Evolutionary conservation across 768 basidiomycete genomes (phyloP), one percentile per base, ranked within the genome.

Genomic region (Lactarius hengduanensis): DNA sequence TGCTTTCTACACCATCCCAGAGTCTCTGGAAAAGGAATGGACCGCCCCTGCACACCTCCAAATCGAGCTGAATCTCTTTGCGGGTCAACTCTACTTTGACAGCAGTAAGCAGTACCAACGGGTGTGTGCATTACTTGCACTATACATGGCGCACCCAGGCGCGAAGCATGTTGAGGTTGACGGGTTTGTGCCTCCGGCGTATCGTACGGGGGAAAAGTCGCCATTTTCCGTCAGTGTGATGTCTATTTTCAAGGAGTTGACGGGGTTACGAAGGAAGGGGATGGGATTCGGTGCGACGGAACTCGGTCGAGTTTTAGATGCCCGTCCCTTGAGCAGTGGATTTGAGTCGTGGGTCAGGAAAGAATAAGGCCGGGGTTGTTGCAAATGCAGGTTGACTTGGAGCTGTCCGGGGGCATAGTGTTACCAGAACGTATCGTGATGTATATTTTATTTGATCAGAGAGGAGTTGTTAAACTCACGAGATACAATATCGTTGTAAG

Each of bases 361-460:
- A 7, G 4, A 11, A 50, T 50, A 13, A 50, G 11, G 22, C 74
- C 87, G 30, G 30, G 30, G 30, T 3, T 4, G 30, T 30, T 4
- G 30, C 30, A 30, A 30, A 30, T 30, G 26, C n/a, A n/a, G n/a
- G n/a, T n/a, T n/a, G n/a, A n/a, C n/a, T 26, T 26, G 26, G 26
- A 26, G 26, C 26, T 26, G 26, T 26, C 26, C 26, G 26, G 26
- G 26, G 26, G 26, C 26, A 26, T 26, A 26, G 26, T 26, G 26
- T 26, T 26, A 26, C 26, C 26, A 26, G 26, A 26, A 26, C 26
- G 26, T 26, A 26, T 1, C 1, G 26, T 26, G 26, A 26, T 26
- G 26, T 26, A 26, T 26, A 1, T 26, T 26, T 26, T 26, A 26
- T 26, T 26, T 28, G 32, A 32, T 34, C 34, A 34, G 34, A 34